Percentiles rank a stretch among this genome's conserved stretches.
These are phyloP conservation scores for Pseudogymnoascus sp. DNA, from an alignment of 2,329 filamentous ascomycete species.

Conservation along the genomic window DNA sequence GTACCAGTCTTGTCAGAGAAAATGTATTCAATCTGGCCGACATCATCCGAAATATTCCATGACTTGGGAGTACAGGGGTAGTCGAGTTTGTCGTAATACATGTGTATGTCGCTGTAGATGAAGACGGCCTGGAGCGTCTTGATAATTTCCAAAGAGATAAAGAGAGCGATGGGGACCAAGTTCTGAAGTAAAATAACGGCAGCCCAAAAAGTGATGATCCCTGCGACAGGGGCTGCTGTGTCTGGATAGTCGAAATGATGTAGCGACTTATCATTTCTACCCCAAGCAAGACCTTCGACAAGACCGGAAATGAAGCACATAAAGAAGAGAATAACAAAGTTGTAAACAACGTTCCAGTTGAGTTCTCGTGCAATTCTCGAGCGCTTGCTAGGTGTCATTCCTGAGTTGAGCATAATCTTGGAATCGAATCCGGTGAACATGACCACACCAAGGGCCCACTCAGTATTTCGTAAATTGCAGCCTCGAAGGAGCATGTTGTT, in stretches of 20 bases:
- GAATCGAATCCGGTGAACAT: slow-evolving; percentile 93
- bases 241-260: slow-evolving; percentile 80
- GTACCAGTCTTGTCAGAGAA: slow-evolving; percentile 94
- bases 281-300: slow-evolving; percentile 77
- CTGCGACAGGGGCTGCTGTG: slow-evolving; percentile 29
- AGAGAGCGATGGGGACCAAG: slow-evolving; percentile 94
- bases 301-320: slow-evolving; percentile 86
- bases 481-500: slow-evolving; percentile 92
- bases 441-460: slow-evolving; percentile 89
- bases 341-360: slow-evolving; percentile 96
- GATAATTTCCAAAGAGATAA: slow-evolving; percentile 94
- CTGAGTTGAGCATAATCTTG: slow-evolving; percentile 98
- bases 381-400: slow-evolving; percentile 88
- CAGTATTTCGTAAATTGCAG: slow-evolving; percentile 87
- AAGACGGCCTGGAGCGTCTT: slow-evolving; percentile 89
- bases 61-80: slow-evolving; percentile 95
- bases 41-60: slow-evolving; percentile 97
- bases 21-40: slow-evolving; percentile 98
- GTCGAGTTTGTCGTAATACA: slow-evolving; percentile 94
- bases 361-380: slow-evolving; percentile 84
- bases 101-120: slow-evolving; percentile 90
- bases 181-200: slow-evolving; percentile 94
- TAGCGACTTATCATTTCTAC: slow-evolving; percentile 62
- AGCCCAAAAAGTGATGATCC: slow-evolving; percentile 96
- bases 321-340: slow-evolving; percentile 78